These are phyloP conservation scores for Linum lewisii DNA, from an alignment of 345 rosid genomes.

Conservation along the genomic window DNA sequence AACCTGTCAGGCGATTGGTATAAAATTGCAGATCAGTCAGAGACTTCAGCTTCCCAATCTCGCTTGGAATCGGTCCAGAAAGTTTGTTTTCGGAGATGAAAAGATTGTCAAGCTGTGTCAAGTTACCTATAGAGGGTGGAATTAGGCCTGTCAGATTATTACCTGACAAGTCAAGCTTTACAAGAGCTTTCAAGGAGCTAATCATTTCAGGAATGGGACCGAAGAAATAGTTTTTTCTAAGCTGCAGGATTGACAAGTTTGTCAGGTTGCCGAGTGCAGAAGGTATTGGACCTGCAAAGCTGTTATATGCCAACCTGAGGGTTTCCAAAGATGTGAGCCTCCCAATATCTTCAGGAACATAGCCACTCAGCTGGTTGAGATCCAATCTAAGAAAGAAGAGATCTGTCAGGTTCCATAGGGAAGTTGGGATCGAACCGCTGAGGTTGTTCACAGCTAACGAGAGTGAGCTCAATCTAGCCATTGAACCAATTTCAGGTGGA, in stretches of 20 bases:
- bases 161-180: constrained; percentile 9
- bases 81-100: not conserved
- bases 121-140: not conserved
- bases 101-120: not conserved
- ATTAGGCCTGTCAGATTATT: not conserved
- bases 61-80: not conserved
- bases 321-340: not conserved
- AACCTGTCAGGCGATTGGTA: not conserved
- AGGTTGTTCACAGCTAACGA: not conserved
- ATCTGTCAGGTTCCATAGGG: not conserved
- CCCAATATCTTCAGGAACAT: constrained; percentile 10
- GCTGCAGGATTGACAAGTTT: constrained; percentile 10
- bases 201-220: constrained; percentile 21
- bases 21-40: not conserved
- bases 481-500: constrained; percentile 1
- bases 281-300: not conserved
- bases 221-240: constrained; percentile 12
- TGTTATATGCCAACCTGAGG: not conserved
- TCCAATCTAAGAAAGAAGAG: not conserved
- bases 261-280: constrained; percentile 3
- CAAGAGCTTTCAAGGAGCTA: constrained; percentile 12
- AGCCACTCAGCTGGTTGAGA: not conserved
- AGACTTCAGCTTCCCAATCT: not conserved
- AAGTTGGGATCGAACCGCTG: constrained; percentile 5
- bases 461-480: not conserved